phyloP scores from a whole-genome alignment of 352 stramenopile species.

The Ophiocytium majus region DNA sequence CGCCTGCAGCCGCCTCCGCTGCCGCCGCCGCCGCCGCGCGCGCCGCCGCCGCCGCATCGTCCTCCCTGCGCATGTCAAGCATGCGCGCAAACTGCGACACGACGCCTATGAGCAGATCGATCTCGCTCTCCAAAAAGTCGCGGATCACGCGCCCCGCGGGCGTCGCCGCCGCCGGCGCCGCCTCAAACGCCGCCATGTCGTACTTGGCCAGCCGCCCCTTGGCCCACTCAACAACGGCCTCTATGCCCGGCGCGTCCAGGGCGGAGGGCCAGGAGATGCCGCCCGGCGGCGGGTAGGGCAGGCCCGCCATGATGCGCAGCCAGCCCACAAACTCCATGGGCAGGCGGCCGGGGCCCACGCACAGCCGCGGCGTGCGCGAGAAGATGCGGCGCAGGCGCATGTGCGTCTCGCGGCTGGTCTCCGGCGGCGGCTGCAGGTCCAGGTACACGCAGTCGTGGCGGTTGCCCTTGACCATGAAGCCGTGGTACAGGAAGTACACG shows the following conservation, averaged over 20 bases:
- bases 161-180: not conserved
- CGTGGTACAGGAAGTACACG: slow-evolving; percentile 86
- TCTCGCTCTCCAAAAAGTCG: not conserved
- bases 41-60: no score
- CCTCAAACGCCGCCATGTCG: not conserved
- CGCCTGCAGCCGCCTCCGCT: slow-evolving; percentile 69
- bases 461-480: slow-evolving; percentile 73
- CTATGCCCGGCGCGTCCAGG: not conserved
- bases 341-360: slow-evolving; percentile 17
- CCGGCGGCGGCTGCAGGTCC: not conserved
- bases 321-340: slow-evolving; percentile 34
- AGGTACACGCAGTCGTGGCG: slow-evolving; percentile 71
- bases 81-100: no score
- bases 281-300: slow-evolving; percentile 25
- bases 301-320: slow-evolving; percentile 36
- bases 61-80: no score
- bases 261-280: slow-evolving; percentile 15
- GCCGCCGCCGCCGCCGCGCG: no score
- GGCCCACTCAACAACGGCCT: slow-evolving; percentile 15
- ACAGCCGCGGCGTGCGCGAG: slow-evolving; percentile 26
- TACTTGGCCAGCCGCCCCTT: not conserved
- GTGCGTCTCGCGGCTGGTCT: not conserved
- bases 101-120: not conserved
- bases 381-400: slow-evolving; percentile 25
- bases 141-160: not conserved